Conservation (phyloP, 2,329 filamentous ascomycete species). For the Fusarium dimerum region DNA sequence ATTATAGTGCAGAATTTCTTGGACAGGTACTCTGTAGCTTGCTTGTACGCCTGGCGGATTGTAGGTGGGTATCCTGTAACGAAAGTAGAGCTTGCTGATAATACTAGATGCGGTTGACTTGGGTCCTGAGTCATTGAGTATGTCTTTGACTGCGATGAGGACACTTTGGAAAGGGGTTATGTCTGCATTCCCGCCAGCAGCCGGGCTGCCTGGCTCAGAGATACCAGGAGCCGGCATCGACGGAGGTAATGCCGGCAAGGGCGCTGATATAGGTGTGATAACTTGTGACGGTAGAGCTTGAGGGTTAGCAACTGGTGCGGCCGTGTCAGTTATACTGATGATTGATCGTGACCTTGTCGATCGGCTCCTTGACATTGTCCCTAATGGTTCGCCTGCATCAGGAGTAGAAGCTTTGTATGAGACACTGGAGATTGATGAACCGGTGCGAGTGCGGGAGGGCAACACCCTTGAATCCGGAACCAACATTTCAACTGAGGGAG, state of each 20-base stretch:
- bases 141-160: slow-evolving; percentile 27
- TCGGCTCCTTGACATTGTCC: slow-evolving; percentile 11
- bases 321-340: slow-evolving; percentile 6
- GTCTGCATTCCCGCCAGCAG: not conserved
- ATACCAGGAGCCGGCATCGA: not conserved
- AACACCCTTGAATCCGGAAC: slow-evolving; percentile 7
- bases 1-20: slow-evolving; percentile 48
- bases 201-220: not conserved
- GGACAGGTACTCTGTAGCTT: slow-evolving; percentile 43
- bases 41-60: slow-evolving; percentile 27
- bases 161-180: slow-evolving; percentile 31
- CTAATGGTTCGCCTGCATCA: slow-evolving; percentile 8
- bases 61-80: slow-evolving; percentile 32
- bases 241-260: not conserved
- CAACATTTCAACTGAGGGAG: slow-evolving; percentile 19
- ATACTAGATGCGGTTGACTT: slow-evolving; percentile 18
- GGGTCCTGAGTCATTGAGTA: slow-evolving; percentile 12
- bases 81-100: slow-evolving; percentile 35
- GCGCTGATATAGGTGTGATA: not conserved
- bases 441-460: slow-evolving; percentile 24
- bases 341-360: slow-evolving; percentile 19
- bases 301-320: not conserved
- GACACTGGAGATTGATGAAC: slow-evolving; percentile 14
- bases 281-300: not conserved
- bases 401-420: slow-evolving; percentile 15